Percentiles rank a stretch among this genome's conserved stretches.
Evolutionary conservation across 1,139 yeast genomes (phyloP).

Genomic region (Hyphopichia buzzinii): DNA sequence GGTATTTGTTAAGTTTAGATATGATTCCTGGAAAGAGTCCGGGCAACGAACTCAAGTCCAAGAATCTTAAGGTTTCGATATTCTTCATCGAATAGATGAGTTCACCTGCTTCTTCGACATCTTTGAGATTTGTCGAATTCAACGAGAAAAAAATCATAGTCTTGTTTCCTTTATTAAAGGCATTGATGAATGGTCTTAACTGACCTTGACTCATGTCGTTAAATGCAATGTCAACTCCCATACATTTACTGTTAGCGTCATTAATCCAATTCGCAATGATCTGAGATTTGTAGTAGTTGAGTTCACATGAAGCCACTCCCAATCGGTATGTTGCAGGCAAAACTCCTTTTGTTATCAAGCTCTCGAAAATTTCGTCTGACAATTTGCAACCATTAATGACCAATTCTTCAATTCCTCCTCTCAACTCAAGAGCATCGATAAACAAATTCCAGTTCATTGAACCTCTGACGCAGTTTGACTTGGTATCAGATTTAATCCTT

Average conservation of each 20-base stretch:
- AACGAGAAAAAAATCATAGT: slow-evolving; percentile 64
- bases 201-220: slow-evolving; percentile 65
- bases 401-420: slow-evolving; percentile 82
- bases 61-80: slow-evolving; percentile 59
- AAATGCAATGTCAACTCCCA: slow-evolving; percentile 84
- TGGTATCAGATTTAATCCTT: slow-evolving; percentile 52
- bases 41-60: slow-evolving; percentile 77
- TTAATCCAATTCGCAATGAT: slow-evolving; percentile 64
- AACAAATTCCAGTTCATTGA: slow-evolving; percentile 78
- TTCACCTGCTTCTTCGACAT: slow-evolving; percentile 53
- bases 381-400: slow-evolving; percentile 79
- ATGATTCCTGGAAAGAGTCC: slow-evolving; percentile 70
- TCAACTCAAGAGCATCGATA: slow-evolving; percentile 49
- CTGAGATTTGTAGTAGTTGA: slow-evolving; percentile 55
- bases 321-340: slow-evolving; percentile 59
- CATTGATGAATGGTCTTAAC: slow-evolving; percentile 48
- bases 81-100: slow-evolving; percentile 51
- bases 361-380: slow-evolving; percentile 48
- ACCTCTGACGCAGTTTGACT: slow-evolving; percentile 48
- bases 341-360: slow-evolving; percentile 54
- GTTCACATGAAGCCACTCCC: slow-evolving; percentile 74
- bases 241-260: slow-evolving; percentile 50
- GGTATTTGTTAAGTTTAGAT: slow-evolving; percentile 54
- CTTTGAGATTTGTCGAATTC: slow-evolving; percentile 60
- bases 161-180: slow-evolving; percentile 34